Percentiles rank a stretch among this genome's conserved stretches.
Conservation (phyloP, 2,329 filamentous ascomycete genomes). For the Exophiala viscosa region DNA sequence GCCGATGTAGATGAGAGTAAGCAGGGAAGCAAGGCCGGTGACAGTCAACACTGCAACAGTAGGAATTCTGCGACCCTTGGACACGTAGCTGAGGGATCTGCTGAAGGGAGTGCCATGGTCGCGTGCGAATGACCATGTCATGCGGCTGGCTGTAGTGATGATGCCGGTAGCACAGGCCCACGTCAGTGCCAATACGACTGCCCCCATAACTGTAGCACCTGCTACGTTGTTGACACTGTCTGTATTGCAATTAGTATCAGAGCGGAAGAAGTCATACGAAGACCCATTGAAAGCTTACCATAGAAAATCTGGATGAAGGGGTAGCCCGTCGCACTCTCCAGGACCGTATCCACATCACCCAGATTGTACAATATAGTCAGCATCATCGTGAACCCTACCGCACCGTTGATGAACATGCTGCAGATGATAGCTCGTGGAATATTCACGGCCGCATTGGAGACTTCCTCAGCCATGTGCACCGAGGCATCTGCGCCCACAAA, state of each 20-base stretch:
- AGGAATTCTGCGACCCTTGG: slow-evolving; percentile 19
- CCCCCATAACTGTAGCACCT: slow-evolving; percentile 29
- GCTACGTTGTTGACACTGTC: slow-evolving; percentile 26
- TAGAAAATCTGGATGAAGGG: slow-evolving; percentile 34
- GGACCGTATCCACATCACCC: slow-evolving; percentile 32
- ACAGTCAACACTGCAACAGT: slow-evolving; percentile 19
- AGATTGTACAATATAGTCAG: slow-evolving; percentile 35
- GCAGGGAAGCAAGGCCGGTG: slow-evolving; percentile 19
- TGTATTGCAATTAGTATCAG: not conserved
- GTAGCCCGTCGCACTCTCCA: slow-evolving; percentile 32
- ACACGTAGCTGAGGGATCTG: slow-evolving; percentile 31
- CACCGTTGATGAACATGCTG: slow-evolving; percentile 32
- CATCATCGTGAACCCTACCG: slow-evolving; percentile 38
- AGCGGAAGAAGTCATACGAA: not conserved
- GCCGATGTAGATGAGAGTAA: slow-evolving; percentile 31
- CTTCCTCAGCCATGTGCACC: slow-evolving; percentile 31
- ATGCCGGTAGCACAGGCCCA: slow-evolving; percentile 30
- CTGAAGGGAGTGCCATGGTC: slow-evolving; percentile 27
- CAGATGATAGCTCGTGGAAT: slow-evolving; percentile 31
- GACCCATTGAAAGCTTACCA: slow-evolving; percentile 9
- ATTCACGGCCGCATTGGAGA: slow-evolving; percentile 28
- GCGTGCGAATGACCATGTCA: slow-evolving; percentile 29
- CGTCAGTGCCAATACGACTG: slow-evolving; percentile 28
- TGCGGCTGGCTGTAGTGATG: slow-evolving; percentile 27
- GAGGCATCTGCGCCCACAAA: slow-evolving; percentile 33